These are phyloP conservation scores for Penicillium parvum DNA, from an alignment of 495 filamentous ascomycete genomes.

Conservation along the genomic window DNA sequence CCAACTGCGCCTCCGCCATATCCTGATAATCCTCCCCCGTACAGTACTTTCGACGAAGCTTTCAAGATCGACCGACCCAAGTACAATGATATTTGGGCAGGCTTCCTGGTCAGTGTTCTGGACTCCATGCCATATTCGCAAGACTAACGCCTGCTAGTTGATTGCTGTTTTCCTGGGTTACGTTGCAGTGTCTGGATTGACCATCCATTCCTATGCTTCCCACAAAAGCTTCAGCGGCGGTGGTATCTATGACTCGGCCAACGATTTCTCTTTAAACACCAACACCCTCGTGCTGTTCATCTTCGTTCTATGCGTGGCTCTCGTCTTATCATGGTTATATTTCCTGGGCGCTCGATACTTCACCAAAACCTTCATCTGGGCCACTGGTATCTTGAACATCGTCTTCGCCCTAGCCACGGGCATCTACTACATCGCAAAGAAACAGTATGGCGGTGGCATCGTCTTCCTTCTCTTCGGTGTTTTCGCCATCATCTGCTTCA, in stretches of 20 bases:
- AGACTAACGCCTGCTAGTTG: conserved; percentile 44
- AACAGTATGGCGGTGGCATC: conserved; percentile 77
- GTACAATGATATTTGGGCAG: conserved; percentile 86
- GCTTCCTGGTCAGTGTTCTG: conserved; percentile 54
- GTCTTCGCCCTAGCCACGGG: conserved; percentile 64
- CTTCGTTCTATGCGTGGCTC: conserved; percentile 67
- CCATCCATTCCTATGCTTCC: conserved; percentile 69
- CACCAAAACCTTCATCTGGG: conserved; percentile 88
- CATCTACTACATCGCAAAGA: conserved; percentile 59
- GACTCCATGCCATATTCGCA: not conserved
- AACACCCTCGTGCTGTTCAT: conserved; percentile 83
- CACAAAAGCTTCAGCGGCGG: conserved; percentile 64
- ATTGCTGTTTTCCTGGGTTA: conserved; percentile 71
- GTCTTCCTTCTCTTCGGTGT: conserved; percentile 78
- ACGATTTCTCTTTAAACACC: conserved; percentile 64
- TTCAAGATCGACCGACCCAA: conserved; percentile 81
- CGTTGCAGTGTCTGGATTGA: conserved; percentile 68
- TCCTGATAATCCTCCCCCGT: conserved; percentile 30
- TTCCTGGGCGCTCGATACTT: conserved; percentile 73
- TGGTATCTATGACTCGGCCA: conserved; percentile 65
- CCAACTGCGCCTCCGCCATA: conserved; percentile 26
- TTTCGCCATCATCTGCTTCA: conserved; percentile 75
- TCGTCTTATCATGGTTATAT: conserved; percentile 71
- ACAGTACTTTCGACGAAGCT: conserved; percentile 61
- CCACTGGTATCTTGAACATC: conserved; percentile 68